Base-by-base conservation (phyloP, 1,284 basidiomycete genomes). In the Pascua guehoae region DNA sequence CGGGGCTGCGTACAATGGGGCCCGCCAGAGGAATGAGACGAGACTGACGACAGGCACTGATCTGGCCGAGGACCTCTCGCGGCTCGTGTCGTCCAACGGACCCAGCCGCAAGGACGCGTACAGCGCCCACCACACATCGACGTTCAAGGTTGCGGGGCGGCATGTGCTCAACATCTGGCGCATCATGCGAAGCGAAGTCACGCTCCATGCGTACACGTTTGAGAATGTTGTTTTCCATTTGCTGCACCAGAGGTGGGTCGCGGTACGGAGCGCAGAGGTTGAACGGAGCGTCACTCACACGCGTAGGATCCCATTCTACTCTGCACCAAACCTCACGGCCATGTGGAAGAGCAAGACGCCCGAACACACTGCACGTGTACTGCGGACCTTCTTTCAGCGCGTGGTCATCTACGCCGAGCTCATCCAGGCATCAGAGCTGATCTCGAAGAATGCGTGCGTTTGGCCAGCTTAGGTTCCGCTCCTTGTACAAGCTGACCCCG, bases 161-260 rank as follows among this genome's bases (percentile, higher is more conserved):
- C 93, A 98, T 71, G 87, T 94, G 39, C 80, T 98, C 49, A 96
- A 97, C 65, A 79, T 93, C 12, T 97, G 93, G 94, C 82, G 93
- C 48, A 84, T 97, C 54, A 89, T 98, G 82, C 86, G 91, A 38
- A 84, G 86, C 1, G 94, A 98, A 66, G 83, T 88, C 54, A 86
- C 83, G 9, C 78, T 98, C 55, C 85, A 83, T 43, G 85, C 84
- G 56, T 94, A 98, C 73, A 86, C 89, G 0, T 89, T 97, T 63
- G 95, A 98, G 77, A 93, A 95, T 67, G 86, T 92, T 0, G 88
- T 82, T 0, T 93, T 91, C 66, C 85, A 93, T 65, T 70, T 92
- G 10, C 79, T 97, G 8, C 83, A 82, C 40, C 81, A 81, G 72
- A 81, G 92, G 91, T 32, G 24, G 24, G 24, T 32, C 7, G 24